phyloP scores from a whole-genome alignment of 1,284 basidiomycete species.

The Lentinula novae-zelandiae region DNA sequence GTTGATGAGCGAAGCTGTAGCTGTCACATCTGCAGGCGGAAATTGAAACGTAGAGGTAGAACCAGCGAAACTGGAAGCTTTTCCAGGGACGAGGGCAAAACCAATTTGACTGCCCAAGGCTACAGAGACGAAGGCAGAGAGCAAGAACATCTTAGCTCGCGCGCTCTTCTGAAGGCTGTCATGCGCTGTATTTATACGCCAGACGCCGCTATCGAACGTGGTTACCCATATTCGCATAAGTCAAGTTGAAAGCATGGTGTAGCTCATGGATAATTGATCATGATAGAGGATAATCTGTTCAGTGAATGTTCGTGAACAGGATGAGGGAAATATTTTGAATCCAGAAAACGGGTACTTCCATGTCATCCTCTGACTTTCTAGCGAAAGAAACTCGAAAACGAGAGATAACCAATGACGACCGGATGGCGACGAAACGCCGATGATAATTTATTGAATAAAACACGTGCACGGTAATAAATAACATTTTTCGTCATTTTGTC shows the following conservation, averaged over 20 bases:
- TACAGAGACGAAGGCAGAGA: conserved; percentile 8
- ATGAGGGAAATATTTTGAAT: too few relatives aligned
- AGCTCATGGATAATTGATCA: too few relatives aligned
- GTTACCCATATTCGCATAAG: not conserved
- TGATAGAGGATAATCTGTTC: too few relatives aligned
- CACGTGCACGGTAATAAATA: too few relatives aligned
- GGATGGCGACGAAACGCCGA: too few relatives aligned
- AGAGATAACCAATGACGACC: too few relatives aligned
- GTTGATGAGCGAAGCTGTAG: conserved; percentile 20
- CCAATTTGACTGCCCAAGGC: not conserved
- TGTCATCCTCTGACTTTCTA: too few relatives aligned
- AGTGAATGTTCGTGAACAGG: too few relatives aligned
- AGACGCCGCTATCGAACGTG: not conserved
- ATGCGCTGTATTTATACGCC: not conserved
- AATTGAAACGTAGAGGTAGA: conserved; percentile 30
- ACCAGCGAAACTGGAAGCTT: conserved; percentile 30
- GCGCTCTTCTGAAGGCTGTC: not conserved
- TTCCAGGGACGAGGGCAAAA: not conserved
- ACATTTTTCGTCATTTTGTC: too few relatives aligned
- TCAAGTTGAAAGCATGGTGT: not conserved
- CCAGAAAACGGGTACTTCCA: too few relatives aligned
- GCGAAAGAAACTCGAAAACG: too few relatives aligned
- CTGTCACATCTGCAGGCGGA: conserved; percentile 28
- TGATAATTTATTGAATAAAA: too few relatives aligned
- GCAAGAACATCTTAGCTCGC: conserved; percentile 4